A percentile compares a stretch with the other conserved stretches of the same genome.
Evolutionary conservation across 495 filamentous ascomycete genomes (phyloP).

Genomic region (Halenospora varia): DNA sequence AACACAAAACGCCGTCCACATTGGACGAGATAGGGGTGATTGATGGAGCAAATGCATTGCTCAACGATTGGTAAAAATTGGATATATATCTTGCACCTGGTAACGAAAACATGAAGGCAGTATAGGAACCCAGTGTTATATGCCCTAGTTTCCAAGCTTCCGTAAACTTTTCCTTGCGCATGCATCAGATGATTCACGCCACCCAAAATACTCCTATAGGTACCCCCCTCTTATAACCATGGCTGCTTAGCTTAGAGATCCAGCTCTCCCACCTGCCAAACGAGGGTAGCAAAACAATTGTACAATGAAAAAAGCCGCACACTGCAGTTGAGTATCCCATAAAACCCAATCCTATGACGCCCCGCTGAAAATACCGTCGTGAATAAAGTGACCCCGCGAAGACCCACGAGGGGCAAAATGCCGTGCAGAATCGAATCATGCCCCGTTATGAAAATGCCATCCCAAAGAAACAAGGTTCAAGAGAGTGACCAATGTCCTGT

Average conservation of each 20-base stretch:
- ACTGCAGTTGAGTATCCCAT: neutral
- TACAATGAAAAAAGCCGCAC: neutral
- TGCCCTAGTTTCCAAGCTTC: neutral
- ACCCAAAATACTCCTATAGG: neutral
- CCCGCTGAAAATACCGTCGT: neutral
- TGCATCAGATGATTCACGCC: neutral
- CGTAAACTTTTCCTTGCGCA: neutral
- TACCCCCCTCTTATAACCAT: neutral
- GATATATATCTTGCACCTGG: constrained; percentile 1
- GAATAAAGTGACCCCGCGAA: neutral
- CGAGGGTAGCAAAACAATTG: neutral
- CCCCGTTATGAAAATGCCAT: neutral
- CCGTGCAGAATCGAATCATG: neutral
- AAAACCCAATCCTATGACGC: neutral
- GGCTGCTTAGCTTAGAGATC: neutral
- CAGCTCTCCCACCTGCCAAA: neutral
- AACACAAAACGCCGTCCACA: neutral
- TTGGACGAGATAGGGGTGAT: neutral
- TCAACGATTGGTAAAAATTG: neutral
- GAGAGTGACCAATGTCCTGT: neutral
- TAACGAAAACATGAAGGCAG: neutral
- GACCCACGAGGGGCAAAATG: too few species aligned
- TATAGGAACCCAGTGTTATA: neutral
- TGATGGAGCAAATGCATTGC: neutral
- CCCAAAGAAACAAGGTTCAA: neutral